Base-by-base conservation (phyloP, 169 alveolate genomes). In the Neospora caninum region DNA sequence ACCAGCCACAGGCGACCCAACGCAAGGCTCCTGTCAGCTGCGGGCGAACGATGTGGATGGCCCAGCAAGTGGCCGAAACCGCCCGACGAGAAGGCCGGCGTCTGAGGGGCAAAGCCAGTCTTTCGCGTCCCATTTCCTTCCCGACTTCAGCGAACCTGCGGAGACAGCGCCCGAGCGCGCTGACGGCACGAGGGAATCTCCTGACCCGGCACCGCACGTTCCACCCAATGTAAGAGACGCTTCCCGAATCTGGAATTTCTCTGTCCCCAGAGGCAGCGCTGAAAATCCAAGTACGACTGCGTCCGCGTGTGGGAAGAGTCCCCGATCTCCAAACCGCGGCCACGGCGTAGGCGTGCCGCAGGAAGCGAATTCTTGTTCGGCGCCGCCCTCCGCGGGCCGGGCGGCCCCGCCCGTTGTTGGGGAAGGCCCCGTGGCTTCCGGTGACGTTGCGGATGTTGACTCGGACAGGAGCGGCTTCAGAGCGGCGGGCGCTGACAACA, bases 391-490 rank as follows among this genome's bases (percentile, higher is more conserved):
- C 13, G 58, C 58, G 58, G 58, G 58, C 13, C 13, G 58, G 22
- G 4, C 13, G 58, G 13, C 58, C 4, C 58, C 58, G 4, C 58
- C 58, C 22, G 13, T 49, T 49, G 4, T 13, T 4, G 58, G 4
- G 58, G 58, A 49, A 49, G 58, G 58, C 58, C 58, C 58, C n/a
- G n/a, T n/a, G 13, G 4, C 58, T 49, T 13, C 34, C 41, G 34
- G 73, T 43, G 73, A 38, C 42, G 41, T 45, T 18, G 58, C 45
- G 70, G 45, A 22, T 27, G 91, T 39, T 7, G 31, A 67, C 38
- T 22, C 70, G 43, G 82, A 31, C 93, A 88, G 64, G 64, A 88
- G 93, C 83, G 42, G 86, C 67, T 16, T 20, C 69, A 16, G 67
- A 20, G 39, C 54, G n/a, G 67, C 93, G 25, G 87, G 86, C 54